Evolutionary conservation across 2,329 filamentous ascomycete genomes (phyloP).

Genomic region (Leptographium lundbergii): DNA sequence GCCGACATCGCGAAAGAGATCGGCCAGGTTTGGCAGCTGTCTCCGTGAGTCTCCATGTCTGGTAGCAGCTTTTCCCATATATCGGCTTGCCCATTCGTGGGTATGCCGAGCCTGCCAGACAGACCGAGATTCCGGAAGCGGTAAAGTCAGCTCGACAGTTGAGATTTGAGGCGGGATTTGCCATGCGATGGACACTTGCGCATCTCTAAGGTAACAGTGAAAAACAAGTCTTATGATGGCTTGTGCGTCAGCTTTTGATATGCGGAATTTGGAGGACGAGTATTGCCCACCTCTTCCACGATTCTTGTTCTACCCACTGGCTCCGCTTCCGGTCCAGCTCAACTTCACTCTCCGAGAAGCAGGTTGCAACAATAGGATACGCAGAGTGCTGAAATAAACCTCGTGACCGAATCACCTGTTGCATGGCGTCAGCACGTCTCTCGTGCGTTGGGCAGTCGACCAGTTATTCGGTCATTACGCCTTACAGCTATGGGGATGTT

Average conservation of each 20-base stretch:
- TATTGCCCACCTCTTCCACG: conserved; percentile 44
- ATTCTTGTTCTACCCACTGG: conserved; percentile 50
- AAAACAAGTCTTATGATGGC: conserved; percentile 38
- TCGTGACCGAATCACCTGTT: conserved; percentile 39
- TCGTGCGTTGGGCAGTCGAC: neutral
- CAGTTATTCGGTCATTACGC: neutral
- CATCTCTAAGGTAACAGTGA: conserved; percentile 51
- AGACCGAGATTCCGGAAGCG: conserved; percentile 46
- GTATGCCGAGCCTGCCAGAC: conserved; percentile 55
- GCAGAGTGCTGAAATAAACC: conserved; percentile 44
- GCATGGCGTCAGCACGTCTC: conserved; percentile 8
- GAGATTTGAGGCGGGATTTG: conserved; percentile 53
- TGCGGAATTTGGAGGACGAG: neutral
- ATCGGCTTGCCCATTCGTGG: conserved; percentile 49
- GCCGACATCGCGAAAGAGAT: conserved; percentile 43
- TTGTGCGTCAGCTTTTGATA: neutral
- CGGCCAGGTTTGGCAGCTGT: conserved; percentile 37
- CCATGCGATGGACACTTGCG: conserved; percentile 53
- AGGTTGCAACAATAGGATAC: conserved; percentile 37
- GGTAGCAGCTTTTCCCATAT: conserved; percentile 25
- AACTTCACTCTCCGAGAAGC: conserved; percentile 41
- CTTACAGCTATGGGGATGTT: conserved; percentile 9
- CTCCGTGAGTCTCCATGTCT: neutral
- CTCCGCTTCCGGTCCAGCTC: conserved; percentile 52
- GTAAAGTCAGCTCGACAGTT: conserved; percentile 54